These are phyloP conservation scores for Pseudonitzschia pungens DNA, from an alignment of 108 stramenopile species.

Conservation along the genomic window DNA sequence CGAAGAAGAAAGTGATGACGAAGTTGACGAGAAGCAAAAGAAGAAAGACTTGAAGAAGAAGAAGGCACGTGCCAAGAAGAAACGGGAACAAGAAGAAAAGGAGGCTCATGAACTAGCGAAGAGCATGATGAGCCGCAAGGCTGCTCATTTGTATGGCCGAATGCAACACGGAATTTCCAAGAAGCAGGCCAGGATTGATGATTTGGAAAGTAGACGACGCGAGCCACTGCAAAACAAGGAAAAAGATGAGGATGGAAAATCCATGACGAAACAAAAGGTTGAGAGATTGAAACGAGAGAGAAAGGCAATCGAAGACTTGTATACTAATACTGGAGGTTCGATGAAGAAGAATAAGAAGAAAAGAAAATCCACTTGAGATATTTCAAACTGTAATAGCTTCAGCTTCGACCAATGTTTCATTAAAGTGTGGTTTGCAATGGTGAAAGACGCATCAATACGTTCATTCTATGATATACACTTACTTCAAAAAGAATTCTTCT, in stretches of 20 bases:
- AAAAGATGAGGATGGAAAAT: constrained; percentile 61
- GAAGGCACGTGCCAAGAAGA: constrained; percentile 32
- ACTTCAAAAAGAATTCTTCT: no score
- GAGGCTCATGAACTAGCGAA: constrained; percentile 88
- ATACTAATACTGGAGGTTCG: constrained; percentile 46
- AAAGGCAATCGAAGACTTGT: constrained; percentile 48
- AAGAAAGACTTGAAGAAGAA: constrained; percentile 56
- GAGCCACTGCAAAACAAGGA: constrained; percentile 64
- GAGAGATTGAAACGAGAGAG: constrained; percentile 63
- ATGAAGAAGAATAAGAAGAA: constrained; percentile 57
- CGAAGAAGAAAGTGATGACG: constrained; percentile 41
- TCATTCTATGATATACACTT: no score
- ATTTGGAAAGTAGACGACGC: constrained; percentile 65
- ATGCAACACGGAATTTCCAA: constrained; percentile 92
- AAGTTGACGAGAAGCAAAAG: constrained; percentile 42
- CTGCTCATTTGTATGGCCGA: constrained; percentile 82
- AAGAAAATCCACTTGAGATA: background rate
- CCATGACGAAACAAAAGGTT: constrained; percentile 71
- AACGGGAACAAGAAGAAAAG: constrained; percentile 50
- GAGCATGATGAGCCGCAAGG: constrained; percentile 93
- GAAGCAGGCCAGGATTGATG: constrained; percentile 83
- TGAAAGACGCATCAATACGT: no score
- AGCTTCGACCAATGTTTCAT: no score
- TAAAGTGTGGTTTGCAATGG: no score
- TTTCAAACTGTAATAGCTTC: no score